Percentiles rank a stretch among this genome's conserved stretches.
Conservation (phyloP, 306 rosid species). For the Argentina anserina region DNA sequence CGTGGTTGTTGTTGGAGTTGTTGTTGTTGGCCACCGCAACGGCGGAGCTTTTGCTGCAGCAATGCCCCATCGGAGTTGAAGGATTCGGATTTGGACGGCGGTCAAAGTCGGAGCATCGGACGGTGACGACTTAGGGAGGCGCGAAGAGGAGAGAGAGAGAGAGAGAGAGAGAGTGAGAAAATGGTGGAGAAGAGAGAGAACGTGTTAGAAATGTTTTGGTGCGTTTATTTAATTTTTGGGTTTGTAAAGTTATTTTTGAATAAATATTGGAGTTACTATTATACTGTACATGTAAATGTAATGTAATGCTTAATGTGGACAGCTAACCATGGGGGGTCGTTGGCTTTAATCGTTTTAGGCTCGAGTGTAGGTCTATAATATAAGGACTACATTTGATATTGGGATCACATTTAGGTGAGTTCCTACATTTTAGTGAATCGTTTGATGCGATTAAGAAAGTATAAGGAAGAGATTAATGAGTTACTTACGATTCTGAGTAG, state of each 20-base stretch:
- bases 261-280: constrained; percentile 7
- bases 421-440: no score
- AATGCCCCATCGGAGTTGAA: constrained; percentile 63
- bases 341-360: constrained; percentile 18
- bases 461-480: not conserved
- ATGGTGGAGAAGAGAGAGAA: not conserved
- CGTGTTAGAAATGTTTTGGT: not conserved
- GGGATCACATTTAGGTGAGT: not conserved
- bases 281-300: not conserved
- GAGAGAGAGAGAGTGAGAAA: not conserved
- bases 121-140: constrained; percentile 16
- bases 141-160: constrained; percentile 5
- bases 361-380: not conserved
- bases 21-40: constrained; percentile 47
- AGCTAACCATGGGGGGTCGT: constrained; percentile 26
- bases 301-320: constrained; percentile 26
- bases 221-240: constrained; percentile 16
- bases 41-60: constrained; percentile 59
- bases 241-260: constrained; percentile 22
- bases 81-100: constrained; percentile 22
- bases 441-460: no score
- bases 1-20: constrained; percentile 42
- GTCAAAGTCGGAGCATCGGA: constrained; percentile 38
- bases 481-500: no score
- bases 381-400: not conserved